These are phyloP conservation scores for Coemansia linderi DNA, from an alignment of 371 early-diverging fungal genomes.

Conservation along the genomic window DNA sequence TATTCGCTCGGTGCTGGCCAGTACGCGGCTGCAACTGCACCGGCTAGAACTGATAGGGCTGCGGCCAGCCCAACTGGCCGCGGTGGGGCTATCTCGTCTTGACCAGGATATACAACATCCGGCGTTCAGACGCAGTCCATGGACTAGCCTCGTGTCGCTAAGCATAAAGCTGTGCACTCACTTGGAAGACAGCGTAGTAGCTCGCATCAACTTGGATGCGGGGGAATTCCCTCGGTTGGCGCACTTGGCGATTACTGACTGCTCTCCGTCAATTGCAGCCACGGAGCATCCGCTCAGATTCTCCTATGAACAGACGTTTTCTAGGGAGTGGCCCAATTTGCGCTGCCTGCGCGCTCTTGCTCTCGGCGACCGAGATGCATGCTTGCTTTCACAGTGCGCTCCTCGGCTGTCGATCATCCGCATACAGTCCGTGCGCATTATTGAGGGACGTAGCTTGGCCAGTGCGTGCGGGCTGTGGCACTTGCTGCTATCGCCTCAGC, in stretches of 20 bases:
- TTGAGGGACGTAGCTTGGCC: not conserved
- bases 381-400: slow-evolving; percentile 4
- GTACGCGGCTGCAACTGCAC: slow-evolving; percentile 3
- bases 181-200: not conserved
- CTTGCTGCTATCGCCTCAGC: slow-evolving; percentile 19
- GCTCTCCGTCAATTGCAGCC: not conserved
- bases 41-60: slow-evolving; percentile 27
- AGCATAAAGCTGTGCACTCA: slow-evolving; percentile 10
- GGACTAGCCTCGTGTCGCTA: not conserved
- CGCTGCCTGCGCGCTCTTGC: slow-evolving; percentile 5
- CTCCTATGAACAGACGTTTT: slow-evolving; percentile 24
- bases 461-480: slow-evolving; percentile 17
- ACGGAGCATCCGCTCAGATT: slow-evolving; percentile 22
- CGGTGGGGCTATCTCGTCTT: slow-evolving; percentile 12
- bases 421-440: slow-evolving; percentile 1
- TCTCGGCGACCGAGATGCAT: slow-evolving; percentile 15
- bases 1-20: slow-evolving; percentile 18
- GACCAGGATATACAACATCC: not conserved
- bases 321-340: slow-evolving; percentile 28
- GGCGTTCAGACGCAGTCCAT: not conserved
- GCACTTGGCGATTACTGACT: slow-evolving; percentile 19
- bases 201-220: slow-evolving; percentile 15
- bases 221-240: slow-evolving; percentile 32
- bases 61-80: slow-evolving; percentile 19
- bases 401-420: slow-evolving; percentile 12